These are phyloP conservation scores for Lactarius sp. DNA, from an alignment of 768 basidiomycete species.

Conservation along the genomic window DNA sequence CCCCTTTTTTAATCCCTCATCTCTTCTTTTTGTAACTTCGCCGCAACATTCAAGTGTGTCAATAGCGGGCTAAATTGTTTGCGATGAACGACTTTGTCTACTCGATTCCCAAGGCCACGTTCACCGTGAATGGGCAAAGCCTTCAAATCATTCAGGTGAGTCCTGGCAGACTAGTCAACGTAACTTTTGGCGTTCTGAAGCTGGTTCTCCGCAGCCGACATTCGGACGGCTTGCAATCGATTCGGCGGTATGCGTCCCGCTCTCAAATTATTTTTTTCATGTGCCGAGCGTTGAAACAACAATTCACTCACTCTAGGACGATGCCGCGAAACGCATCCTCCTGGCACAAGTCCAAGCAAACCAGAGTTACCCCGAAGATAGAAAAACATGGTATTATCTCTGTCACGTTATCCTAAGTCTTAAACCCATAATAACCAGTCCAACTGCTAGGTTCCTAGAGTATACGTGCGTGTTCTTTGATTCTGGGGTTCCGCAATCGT, in stretches of 20 bases:
- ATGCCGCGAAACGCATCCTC: conserved; percentile 5
- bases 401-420: background rate
- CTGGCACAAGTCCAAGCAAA: conserved; percentile 7
- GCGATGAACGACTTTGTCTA: conserved; percentile 14
- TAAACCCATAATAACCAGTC: background rate
- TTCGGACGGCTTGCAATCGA: conserved; percentile 7
- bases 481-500: background rate
- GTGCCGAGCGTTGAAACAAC: background rate
- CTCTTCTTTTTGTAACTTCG: background rate
- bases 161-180: background rate
- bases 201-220: background rate
- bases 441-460: background rate
- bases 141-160: conserved; percentile 10
- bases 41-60: background rate
- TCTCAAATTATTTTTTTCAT: background rate
- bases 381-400: conserved; percentile 5
- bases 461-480: conserved; percentile 3
- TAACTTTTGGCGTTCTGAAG: background rate
- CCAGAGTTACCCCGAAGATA: conserved; percentile 4
- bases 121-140: conserved; percentile 6
- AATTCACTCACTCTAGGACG: background rate
- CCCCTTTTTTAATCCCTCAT: background rate
- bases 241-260: conserved; percentile 1
- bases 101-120: conserved; percentile 7
- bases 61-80: background rate